Base-by-base conservation (phyloP, 306 rosid species). In the Vigna mungo region DNA sequence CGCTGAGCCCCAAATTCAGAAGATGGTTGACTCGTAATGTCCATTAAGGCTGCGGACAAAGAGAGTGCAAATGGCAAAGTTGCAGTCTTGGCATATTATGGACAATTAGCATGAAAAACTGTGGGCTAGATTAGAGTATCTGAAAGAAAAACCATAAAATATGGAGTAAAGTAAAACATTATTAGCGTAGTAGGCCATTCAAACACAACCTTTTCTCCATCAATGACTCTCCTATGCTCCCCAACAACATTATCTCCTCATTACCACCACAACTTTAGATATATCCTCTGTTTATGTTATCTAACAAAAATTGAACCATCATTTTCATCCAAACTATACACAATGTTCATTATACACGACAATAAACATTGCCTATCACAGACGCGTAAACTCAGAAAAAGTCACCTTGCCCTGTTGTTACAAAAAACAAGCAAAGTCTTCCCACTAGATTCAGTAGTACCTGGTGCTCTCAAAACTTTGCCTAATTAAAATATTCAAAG, bases 41-140 rank as follows among this genome's bases (percentile, higher is more conserved):
- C 82, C 18, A 71, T 43, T 44, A 77, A 82, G 65, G 8, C 71
- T 77, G 85, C 82, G 59, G 61, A 82, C 44, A 56, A 20, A 71
- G 17, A 43, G 58, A 49, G 68, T 21, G 44, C 27, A 53, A 70
- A 48, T 32, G 41, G 71, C 65, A 71, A 71, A 23, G 16, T 37
- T 16, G 71, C 46, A 20, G 0, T 54, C 36, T 67, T 78, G 62
- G 63, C 71, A 5, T 70, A 30, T 70, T 70, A 47, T 20, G 5
- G 39, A 21, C 69, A 78, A 53, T 11, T 9, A 66, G 67, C 73
- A 77, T 65, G 55, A 66, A 52, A 30, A 37, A 4, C 15, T 1
- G 52, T 65, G 34, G 32, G 17, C 64, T 17, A 25, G 60, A 64
- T 63, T 16, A 18, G 2, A 20, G 14, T 47, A 32, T 48, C 5